Evolutionary conservation across 352 stramenopile species (phyloP).

Genomic region (Globisporangium takayamanum): DNA sequence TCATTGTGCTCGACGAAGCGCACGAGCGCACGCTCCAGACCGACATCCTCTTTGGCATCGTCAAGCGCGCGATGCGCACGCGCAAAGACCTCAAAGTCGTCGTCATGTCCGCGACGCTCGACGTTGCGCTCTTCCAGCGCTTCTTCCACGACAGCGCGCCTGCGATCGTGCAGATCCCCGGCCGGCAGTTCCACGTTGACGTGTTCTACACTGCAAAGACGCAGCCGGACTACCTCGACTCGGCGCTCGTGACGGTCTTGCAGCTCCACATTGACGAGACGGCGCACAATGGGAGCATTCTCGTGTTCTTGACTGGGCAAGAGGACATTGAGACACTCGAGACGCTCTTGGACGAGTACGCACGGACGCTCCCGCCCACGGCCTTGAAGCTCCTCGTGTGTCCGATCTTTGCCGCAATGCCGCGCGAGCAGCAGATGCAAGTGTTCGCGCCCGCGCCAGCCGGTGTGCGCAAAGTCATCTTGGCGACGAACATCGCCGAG

Average conservation of each 20-base stretch:
- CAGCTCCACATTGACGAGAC: constrained; percentile 88
- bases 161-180: constrained; percentile 81
- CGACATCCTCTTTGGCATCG: constrained; percentile 89
- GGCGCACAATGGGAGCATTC: constrained; percentile 80
- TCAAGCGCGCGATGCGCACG: constrained; percentile 76
- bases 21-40: constrained; percentile 85
- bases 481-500: constrained; percentile 95
- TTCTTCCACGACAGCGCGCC: constrained; percentile 91
- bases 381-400: constrained; percentile 85
- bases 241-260: constrained; percentile 80
- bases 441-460: constrained; percentile 86
- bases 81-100: constrained; percentile 90
- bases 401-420: constrained; percentile 95
- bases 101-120: constrained; percentile 98
- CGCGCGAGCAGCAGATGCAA: constrained; percentile 91
- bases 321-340: constrained; percentile 95
- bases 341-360: constrained; percentile 80
- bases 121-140: constrained; percentile 89
- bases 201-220: constrained; percentile 87
- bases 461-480: constrained; percentile 90
- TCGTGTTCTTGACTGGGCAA: constrained; percentile 94
- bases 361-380: constrained; percentile 56
- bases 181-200: constrained; percentile 86
- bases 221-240: constrained; percentile 87
- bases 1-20: constrained; percentile 84